These are phyloP conservation scores for Fraxinus latifolia DNA, from an alignment of 305 asterid genomes.

Conservation along the genomic window DNA sequence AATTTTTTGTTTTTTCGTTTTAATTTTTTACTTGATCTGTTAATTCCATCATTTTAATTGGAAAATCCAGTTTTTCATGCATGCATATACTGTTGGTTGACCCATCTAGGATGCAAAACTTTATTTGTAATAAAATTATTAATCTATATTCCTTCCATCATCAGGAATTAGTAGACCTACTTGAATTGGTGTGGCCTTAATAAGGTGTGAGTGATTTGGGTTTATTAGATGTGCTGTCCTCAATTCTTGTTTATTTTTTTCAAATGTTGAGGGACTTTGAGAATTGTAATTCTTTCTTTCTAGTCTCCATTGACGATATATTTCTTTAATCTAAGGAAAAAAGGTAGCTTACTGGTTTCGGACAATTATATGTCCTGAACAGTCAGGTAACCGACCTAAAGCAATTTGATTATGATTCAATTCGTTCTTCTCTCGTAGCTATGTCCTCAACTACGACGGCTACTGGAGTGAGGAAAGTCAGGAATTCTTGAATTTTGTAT, in stretches of 20 bases:
- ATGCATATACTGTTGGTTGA: not conserved
- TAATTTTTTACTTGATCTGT: not conserved
- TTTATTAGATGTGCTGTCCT: not conserved
- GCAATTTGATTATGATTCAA: too few relatives aligned
- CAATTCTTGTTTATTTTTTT: not conserved
- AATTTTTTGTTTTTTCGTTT: not conserved
- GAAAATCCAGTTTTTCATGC: not conserved
- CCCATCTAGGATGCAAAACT: not conserved
- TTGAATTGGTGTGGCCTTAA: not conserved
- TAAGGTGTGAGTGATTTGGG: not conserved
- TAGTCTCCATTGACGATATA: not conserved
- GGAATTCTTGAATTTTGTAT: not conserved
- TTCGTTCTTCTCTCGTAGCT: too few relatives aligned
- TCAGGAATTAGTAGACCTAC: not conserved
- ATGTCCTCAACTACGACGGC: too few relatives aligned
- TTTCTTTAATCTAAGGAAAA: not conserved
- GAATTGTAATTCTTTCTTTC: not conserved
- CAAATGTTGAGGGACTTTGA: not conserved
- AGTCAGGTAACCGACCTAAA: not conserved
- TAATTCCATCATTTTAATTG: not conserved
- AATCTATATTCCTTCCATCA: not conserved
- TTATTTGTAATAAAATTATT: not conserved
- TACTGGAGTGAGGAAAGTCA: not conserved
- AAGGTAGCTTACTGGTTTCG: not conserved
- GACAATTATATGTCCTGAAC: not conserved